Conservation (phyloP, 2,329 filamentous ascomycete species). For the Cadophora gregata region DNA sequence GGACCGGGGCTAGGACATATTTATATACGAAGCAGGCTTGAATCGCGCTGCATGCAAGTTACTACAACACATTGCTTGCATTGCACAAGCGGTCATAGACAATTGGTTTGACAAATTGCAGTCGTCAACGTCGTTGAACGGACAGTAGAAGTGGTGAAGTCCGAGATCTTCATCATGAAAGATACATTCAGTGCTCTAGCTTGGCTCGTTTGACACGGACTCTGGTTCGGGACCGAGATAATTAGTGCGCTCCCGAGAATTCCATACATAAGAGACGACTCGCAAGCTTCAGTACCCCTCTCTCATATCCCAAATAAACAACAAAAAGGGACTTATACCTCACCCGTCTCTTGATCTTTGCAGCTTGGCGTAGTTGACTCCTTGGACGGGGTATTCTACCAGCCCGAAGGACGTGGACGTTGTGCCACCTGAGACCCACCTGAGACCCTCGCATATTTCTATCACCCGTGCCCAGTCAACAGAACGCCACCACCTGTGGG, state of each 20-base stretch:
- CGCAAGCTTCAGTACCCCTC: neutral
- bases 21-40: neutral
- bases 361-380: neutral
- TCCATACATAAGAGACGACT: constrained; percentile 1
- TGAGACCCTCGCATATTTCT: constrained; percentile 11
- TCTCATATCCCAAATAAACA: neutral
- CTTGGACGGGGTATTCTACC: constrained; percentile 3
- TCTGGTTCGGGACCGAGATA: constrained; percentile 6
- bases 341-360: neutral
- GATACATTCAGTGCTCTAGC: neutral
- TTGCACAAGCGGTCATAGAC: neutral
- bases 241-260: neutral
- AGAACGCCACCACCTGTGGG: neutral
- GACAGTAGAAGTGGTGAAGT: constrained; percentile 12
- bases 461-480: neutral
- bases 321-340: neutral
- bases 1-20: neutral
- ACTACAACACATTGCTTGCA: neutral
- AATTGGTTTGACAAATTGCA: neutral
- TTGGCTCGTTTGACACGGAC: constrained; percentile 2
- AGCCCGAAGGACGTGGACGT: neutral
- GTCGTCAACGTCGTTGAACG: neutral
- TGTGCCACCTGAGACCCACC: neutral
- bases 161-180: constrained; percentile 3
- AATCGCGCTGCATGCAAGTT: constrained; percentile 2